A percentile compares a stretch with the other conserved stretches of the same genome.
Conservation (phyloP, 2,329 filamentous ascomycete genomes). For the Triangularia verruculosa region DNA sequence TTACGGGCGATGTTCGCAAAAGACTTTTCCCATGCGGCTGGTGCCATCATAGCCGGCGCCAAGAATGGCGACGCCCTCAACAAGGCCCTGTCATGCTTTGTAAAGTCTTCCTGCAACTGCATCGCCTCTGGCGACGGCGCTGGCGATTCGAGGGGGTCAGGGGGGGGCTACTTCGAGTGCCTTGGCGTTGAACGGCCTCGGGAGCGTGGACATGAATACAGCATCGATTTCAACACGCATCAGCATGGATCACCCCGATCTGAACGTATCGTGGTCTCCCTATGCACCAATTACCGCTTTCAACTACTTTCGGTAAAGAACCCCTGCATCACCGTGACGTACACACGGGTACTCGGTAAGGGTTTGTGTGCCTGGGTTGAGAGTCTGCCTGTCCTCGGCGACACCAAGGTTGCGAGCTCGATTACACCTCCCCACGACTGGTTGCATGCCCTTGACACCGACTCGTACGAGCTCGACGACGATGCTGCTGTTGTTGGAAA, state of each 20-base stretch:
- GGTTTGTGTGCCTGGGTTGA: too few species aligned
- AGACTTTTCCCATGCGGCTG: background rate
- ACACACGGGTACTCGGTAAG: background rate
- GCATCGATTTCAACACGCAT: background rate
- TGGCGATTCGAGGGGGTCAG: background rate
- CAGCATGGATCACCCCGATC: background rate
- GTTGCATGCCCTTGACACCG: background rate
- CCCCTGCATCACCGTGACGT: background rate
- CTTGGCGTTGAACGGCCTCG: background rate
- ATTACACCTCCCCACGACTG: background rate
- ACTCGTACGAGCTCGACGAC: background rate
- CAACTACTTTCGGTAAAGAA: background rate
- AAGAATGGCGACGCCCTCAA: background rate
- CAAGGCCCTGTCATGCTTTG: background rate
- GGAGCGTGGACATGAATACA: background rate
- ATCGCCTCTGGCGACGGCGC: background rate
- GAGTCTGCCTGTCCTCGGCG: too few species aligned
- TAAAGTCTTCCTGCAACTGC: background rate
- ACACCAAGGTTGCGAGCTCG: too few species aligned
- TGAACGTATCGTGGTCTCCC: too few species aligned
- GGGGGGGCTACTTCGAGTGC: background rate
- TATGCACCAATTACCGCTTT: too few species aligned
- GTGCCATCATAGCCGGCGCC: background rate
- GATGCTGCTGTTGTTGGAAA: background rate
- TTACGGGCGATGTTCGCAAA: background rate